Percentiles rank a stretch among this genome's conserved stretches.
Evolutionary conservation across 148 eudicot species (phyloP).

Genomic region (Camellia japonica): DNA sequence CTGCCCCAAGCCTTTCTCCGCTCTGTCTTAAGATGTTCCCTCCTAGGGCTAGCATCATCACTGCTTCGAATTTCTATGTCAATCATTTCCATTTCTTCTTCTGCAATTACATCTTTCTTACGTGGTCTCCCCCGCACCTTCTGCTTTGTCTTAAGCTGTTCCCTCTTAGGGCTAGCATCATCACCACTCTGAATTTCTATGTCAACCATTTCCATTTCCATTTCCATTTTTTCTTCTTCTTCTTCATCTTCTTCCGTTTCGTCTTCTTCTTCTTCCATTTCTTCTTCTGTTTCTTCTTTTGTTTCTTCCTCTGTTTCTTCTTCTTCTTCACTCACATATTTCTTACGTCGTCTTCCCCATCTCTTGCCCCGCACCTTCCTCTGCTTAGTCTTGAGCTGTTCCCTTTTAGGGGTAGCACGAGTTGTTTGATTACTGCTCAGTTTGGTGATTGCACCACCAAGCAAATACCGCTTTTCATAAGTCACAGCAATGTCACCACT

Average conservation of each 20-base stretch:
- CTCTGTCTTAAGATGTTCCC: too few relatives aligned
- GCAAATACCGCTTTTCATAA: constrained; percentile 17
- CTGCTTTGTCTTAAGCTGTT: too few relatives aligned
- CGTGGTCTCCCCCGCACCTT: too few relatives aligned
- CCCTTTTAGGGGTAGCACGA: neutral
- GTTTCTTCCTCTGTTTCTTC: neutral
- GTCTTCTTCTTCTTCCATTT: too few relatives aligned
- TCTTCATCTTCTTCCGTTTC: too few relatives aligned
- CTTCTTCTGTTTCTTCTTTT: too few relatives aligned
- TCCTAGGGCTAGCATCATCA: too few relatives aligned
- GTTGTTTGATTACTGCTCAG: neutral
- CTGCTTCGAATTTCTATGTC: neutral
- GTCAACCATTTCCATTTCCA: too few relatives aligned
- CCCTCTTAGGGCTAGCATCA: too few relatives aligned
- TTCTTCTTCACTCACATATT: neutral
- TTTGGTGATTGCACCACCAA: constrained; percentile 13
- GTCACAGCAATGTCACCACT: constrained; percentile 35
- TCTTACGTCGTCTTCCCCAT: constrained; percentile 9
- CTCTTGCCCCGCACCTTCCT: constrained; percentile 2
- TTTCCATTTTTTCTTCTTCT: too few relatives aligned
- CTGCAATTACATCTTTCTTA: neutral
- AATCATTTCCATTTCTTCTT: neutral
- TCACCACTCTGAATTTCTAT: too few relatives aligned
- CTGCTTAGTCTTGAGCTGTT: neutral
- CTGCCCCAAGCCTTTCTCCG: too few relatives aligned